phyloP scores from a whole-genome alignment of 768 basidiomycete genomes.

The Podaxis sp. region DNA sequence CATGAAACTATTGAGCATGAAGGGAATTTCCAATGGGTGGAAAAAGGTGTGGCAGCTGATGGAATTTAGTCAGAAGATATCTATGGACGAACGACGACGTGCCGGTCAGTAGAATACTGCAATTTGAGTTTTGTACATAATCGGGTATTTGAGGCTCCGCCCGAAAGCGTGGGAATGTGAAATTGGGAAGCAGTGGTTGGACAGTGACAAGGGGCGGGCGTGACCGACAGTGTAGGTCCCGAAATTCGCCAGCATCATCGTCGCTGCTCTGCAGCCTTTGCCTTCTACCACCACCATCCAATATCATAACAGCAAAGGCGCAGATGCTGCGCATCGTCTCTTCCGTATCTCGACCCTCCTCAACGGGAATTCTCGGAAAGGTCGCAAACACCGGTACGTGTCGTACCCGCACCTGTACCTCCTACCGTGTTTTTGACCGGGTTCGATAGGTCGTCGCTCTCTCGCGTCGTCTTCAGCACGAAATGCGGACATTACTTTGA shows the following conservation, averaged over 20 bases:
- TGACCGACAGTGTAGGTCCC: conserved; percentile 38
- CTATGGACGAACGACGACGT: not conserved
- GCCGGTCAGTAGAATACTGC: not conserved
- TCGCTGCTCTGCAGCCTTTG: conserved; percentile 30
- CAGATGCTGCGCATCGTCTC: conserved; percentile 71
- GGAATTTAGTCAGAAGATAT: not conserved
- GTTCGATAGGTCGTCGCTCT: conserved; percentile 49
- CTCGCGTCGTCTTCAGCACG: conserved; percentile 66
- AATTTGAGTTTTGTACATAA: not conserved
- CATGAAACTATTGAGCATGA: not conserved
- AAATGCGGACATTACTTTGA: conserved; percentile 83
- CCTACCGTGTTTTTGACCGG: conserved; percentile 7
- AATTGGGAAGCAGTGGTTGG: conserved; percentile 43
- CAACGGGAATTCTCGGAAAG: conserved; percentile 70
- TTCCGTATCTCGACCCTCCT: conserved; percentile 54
- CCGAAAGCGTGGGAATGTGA: conserved; percentile 36
- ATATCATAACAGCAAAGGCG: conserved; percentile 20
- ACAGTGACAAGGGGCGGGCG: conserved; percentile 28
- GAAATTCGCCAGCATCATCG: conserved; percentile 27
- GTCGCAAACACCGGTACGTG: conserved; percentile 33
- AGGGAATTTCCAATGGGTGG: not conserved
- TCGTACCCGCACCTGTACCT: not conserved
- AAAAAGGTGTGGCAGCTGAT: not conserved
- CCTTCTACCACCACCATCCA: conserved; percentile 26
- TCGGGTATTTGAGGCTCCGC: conserved; percentile 24